Evolutionary conservation across 2,329 filamentous ascomycete species (phyloP).

Genomic region (Paecilomyces formosus): DNA sequence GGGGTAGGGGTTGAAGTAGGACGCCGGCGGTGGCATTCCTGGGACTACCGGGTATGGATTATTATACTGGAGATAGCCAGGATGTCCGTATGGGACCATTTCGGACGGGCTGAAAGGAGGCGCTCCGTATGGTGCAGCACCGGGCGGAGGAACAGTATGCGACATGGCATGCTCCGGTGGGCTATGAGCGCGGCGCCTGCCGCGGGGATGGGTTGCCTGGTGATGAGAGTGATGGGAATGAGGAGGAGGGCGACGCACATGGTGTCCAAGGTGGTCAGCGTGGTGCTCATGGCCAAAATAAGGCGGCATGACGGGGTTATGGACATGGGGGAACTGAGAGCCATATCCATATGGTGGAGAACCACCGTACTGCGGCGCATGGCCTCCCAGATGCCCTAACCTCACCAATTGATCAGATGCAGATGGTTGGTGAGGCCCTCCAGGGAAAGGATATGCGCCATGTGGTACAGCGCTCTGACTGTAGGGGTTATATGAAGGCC

Average conservation of each 20-base stretch:
- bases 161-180: conserved; percentile 22
- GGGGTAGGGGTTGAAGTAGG: conserved; percentile 29
- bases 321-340: conserved; percentile 18
- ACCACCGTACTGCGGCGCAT: conserved; percentile 18
- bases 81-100: conserved; percentile 29
- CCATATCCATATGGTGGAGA: conserved; percentile 20
- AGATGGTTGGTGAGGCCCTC: conserved; percentile 17
- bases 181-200: conserved; percentile 22
- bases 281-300: conserved; percentile 22
- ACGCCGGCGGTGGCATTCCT: conserved; percentile 23
- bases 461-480: conserved; percentile 20
- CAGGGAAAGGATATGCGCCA: conserved; percentile 17
- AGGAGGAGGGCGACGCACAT: conserved; percentile 13
- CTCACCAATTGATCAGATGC: conserved; percentile 28
- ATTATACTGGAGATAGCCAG: conserved; percentile 27
- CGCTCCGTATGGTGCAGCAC: conserved; percentile 20
- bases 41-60: conserved; percentile 26
- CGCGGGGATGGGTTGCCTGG: conserved; percentile 12
- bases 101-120: conserved; percentile 28
- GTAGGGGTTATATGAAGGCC: conserved; percentile 28
- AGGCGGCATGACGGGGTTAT: conserved; percentile 17
- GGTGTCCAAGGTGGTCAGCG: conserved; percentile 17
- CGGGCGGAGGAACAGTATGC: conserved; percentile 19
- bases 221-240: conserved; percentile 6
- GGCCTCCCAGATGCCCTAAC: conserved; percentile 17